phyloP scores from a whole-genome alignment of 202 grass and related monocot genomes.

The Schoenoplectus triqueter region DNA sequence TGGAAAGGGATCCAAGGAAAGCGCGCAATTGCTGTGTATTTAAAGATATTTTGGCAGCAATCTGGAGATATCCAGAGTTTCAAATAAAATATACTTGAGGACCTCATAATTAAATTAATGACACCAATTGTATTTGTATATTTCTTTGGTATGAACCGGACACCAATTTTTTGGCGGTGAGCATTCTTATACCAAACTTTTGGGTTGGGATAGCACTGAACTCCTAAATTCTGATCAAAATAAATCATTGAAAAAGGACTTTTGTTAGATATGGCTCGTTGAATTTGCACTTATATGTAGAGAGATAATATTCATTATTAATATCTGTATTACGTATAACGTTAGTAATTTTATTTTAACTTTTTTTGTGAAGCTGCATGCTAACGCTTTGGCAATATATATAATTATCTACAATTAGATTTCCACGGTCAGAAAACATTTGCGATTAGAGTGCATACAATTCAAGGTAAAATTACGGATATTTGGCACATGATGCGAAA shows the following conservation, averaged over 20 bases:
- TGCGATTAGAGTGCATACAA: no score
- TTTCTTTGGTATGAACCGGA: neutral
- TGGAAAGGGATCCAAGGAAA: neutral
- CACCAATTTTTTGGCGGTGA: slow-evolving; percentile 7
- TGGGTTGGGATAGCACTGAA: neutral
- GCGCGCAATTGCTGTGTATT: neutral
- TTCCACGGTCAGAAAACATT: no score
- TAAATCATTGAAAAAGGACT: neutral
- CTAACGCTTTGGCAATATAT: no score
- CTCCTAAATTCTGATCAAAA: slow-evolving; percentile 19
- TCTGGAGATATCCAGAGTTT: slow-evolving; percentile 23
- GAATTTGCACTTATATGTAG: no score
- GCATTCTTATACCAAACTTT: neutral
- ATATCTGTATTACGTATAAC: no score
- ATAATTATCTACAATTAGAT: no score
- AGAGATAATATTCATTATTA: no score
- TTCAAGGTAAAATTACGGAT: no score
- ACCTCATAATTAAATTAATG: neutral
- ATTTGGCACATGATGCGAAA: no score
- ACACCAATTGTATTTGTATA: neutral
- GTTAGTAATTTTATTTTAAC: no score
- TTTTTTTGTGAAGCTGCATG: no score
- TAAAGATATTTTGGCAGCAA: neutral
- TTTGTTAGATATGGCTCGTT: no score
- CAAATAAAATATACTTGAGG: slow-evolving; percentile 24